Conservation (phyloP, 164 flowering plant species). For the Kingdonia uniflora region DNA sequence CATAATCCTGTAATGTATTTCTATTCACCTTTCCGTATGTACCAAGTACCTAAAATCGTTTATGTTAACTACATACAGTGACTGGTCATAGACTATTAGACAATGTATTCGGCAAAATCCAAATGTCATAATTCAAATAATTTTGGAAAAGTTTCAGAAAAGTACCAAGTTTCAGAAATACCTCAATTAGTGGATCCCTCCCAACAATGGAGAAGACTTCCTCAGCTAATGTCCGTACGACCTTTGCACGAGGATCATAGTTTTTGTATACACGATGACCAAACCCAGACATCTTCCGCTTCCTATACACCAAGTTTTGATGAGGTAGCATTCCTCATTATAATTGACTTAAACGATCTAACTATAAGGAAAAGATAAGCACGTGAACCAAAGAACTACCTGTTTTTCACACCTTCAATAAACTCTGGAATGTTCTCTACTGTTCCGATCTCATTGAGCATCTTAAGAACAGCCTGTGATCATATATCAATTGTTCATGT, state of each 20-base stretch:
- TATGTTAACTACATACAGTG: too few species aligned
- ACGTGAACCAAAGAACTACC: constrained; percentile 22
- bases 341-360: neutral
- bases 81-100: too few species aligned
- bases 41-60: too few species aligned
- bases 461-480: constrained; percentile 89
- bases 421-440: constrained; percentile 93
- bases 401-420: constrained; percentile 92
- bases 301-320: constrained; percentile 32
- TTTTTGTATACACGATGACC: constrained; percentile 98
- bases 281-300: constrained; percentile 97
- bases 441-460: constrained; percentile 87
- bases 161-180: constrained; percentile 11
- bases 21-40: too few species aligned
- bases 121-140: too few species aligned
- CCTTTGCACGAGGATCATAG: constrained; percentile 99
- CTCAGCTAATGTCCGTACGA: constrained; percentile 78
- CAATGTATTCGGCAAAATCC: too few species aligned
- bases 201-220: constrained; percentile 99
- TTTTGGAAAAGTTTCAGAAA: too few species aligned
- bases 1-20: too few species aligned
- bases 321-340: too few species aligned
- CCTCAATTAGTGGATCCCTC: constrained; percentile 98
- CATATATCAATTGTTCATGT: neutral
- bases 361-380: neutral